Conservation (phyloP, 2,329 filamentous ascomycete genomes). For the Trichothecium sympodiale region DNA sequence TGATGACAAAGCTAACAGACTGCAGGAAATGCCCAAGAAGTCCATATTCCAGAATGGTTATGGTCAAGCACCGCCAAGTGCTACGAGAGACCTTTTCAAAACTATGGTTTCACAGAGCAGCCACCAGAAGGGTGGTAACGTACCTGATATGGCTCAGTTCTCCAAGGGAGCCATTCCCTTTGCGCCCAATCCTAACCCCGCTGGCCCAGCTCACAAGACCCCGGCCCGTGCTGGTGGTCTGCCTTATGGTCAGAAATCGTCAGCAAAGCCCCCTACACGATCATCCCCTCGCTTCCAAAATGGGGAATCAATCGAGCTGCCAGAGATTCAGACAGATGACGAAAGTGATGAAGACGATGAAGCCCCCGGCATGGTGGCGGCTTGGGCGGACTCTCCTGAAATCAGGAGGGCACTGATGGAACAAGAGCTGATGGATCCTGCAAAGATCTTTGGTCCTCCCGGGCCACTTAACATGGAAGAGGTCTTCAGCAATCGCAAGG, state of each 20-base stretch:
- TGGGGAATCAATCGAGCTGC: constrained; percentile 81
- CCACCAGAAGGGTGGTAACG: constrained; percentile 53
- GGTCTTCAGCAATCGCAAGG: constrained; percentile 84
- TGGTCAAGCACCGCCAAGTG: constrained; percentile 41
- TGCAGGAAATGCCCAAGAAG: constrained; percentile 49
- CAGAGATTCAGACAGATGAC: constrained; percentile 90
- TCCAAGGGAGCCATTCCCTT: constrained; percentile 87
- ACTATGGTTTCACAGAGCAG: constrained; percentile 55
- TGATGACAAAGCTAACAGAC: neutral
- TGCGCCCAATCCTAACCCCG: constrained; percentile 54
- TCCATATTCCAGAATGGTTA: constrained; percentile 52
- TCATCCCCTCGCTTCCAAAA: constrained; percentile 80
- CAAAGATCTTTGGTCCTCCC: constrained; percentile 80
- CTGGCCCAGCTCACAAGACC: constrained; percentile 50
- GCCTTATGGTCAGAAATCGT: constrained; percentile 31
- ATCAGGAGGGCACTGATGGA: constrained; percentile 63
- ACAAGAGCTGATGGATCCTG: constrained; percentile 79
- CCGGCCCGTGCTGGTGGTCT: constrained; percentile 40
- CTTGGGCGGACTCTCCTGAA: constrained; percentile 83
- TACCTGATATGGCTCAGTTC: constrained; percentile 76
- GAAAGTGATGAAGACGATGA: constrained; percentile 61
- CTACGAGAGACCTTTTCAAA: constrained; percentile 52
- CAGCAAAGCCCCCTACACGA: constrained; percentile 47
- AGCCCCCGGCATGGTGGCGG: constrained; percentile 39
- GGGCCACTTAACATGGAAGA: constrained; percentile 89